phyloP scores from a whole-genome alignment of 2,329 filamentous ascomycete genomes.

The Geosmithia flava region DNA sequence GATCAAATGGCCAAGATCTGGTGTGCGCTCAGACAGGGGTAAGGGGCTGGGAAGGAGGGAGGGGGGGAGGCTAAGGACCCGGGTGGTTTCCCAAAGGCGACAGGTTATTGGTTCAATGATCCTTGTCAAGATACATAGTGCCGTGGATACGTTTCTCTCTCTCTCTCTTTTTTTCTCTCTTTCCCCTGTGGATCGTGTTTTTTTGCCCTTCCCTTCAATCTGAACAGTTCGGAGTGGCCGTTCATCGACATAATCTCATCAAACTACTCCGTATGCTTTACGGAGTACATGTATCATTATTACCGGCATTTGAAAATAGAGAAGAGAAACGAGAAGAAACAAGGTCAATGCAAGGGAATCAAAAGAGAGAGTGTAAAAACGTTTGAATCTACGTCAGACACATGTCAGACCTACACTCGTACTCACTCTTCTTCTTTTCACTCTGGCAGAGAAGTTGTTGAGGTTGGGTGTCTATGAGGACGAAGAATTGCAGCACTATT shows the following conservation, averaged over 20 bases:
- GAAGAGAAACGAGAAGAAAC: too few species aligned
- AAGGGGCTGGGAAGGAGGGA: neutral
- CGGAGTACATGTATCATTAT: too few species aligned
- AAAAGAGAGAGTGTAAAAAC: neutral
- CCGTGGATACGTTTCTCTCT: neutral
- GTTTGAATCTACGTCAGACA: neutral
- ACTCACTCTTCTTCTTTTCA: too few species aligned
- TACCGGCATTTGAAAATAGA: neutral
- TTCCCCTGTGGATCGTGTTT: too few species aligned
- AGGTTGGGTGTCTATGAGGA: too few species aligned
- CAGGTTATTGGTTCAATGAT: neutral
- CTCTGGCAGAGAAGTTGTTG: too few species aligned
- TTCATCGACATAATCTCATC: neutral
- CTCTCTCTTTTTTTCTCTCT: neutral
- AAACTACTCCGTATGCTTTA: neutral
- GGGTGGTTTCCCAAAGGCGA: too few species aligned
- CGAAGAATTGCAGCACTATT: too few species aligned
- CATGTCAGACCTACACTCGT: neutral
- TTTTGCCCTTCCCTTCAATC: neutral
- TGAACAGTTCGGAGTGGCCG: neutral
- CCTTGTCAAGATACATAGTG: neutral
- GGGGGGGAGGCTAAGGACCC: too few species aligned
- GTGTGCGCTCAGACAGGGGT: neutral
- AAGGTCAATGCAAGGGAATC: too few species aligned
- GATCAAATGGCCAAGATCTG: neutral